Conservation (phyloP, 2,329 filamentous ascomycete species). For the Fusarium bactridioides region DNA sequence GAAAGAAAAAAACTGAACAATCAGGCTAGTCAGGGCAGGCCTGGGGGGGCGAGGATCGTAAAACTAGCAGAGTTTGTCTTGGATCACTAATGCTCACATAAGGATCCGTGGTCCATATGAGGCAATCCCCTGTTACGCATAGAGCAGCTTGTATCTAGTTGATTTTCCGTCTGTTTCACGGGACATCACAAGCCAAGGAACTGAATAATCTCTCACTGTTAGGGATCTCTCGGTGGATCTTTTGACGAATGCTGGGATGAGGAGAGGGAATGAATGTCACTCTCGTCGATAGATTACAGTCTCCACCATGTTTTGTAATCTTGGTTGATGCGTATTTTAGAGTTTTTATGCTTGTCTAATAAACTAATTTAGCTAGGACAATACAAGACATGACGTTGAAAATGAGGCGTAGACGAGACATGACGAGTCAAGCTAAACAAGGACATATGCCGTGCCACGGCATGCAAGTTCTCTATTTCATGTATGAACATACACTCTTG, state of each 20-base stretch:
- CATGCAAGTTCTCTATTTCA: background rate
- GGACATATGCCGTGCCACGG: background rate
- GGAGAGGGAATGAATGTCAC: background rate
- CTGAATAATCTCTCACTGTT: constrained; percentile 1
- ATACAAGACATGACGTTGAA: constrained; percentile 10
- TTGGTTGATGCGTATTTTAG: background rate
- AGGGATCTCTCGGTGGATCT: background rate
- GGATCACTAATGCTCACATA: constrained; percentile 39
- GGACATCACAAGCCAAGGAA: background rate
- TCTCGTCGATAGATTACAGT: background rate
- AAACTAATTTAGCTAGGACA: background rate
- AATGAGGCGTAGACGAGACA: background rate
- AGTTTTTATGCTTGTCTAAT: constrained; percentile 3
- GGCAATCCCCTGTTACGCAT: constrained; percentile 18
- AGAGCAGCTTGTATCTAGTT: background rate
- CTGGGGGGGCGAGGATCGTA: background rate
- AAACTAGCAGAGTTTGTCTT: background rate
- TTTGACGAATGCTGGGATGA: background rate
- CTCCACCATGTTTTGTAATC: background rate
- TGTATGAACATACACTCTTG: background rate
- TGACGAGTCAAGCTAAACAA: background rate
- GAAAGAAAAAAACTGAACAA: background rate
- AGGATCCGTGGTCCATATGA: constrained; percentile 14
- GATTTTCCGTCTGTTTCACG: constrained; percentile 7
- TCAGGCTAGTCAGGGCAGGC: background rate